Percentiles rank a stretch among this genome's conserved stretches.
Evolutionary conservation across 2,329 filamentous ascomycete species (phyloP).

Genomic region (Colletotrichum cuscutae): DNA sequence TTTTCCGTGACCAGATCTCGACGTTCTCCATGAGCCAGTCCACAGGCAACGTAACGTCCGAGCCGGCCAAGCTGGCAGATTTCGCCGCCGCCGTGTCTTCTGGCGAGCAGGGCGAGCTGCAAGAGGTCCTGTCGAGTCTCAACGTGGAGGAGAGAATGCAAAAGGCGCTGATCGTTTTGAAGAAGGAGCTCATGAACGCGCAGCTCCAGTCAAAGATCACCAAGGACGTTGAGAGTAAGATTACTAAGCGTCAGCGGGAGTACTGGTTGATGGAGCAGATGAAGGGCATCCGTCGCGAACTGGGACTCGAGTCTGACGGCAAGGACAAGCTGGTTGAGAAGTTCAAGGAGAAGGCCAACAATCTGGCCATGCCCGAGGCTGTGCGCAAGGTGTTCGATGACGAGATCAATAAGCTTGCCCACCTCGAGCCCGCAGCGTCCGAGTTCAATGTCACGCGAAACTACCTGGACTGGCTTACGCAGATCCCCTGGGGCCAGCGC

Average conservation of each 20-base stretch:
- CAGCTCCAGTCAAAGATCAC: slow-evolving; percentile 97
- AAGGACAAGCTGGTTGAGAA: slow-evolving; percentile 98
- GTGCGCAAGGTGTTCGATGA: slow-evolving; percentile 99
- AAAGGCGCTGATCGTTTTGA: slow-evolving; percentile 90
- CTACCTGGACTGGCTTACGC: slow-evolving; percentile 98
- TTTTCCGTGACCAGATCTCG: slow-evolving; percentile 97
- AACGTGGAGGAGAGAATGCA: slow-evolving; percentile 93
- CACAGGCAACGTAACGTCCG: slow-evolving; percentile 92
- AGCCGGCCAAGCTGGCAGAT: slow-evolving; percentile 94
- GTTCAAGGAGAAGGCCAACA: slow-evolving; percentile 94
- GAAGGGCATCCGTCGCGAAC: slow-evolving; percentile 96
- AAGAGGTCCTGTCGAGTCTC: slow-evolving; percentile 88
- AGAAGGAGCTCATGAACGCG: slow-evolving; percentile 98
- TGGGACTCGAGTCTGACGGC: slow-evolving; percentile 96
- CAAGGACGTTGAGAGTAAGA: slow-evolving; percentile 97
- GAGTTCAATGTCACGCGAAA: slow-evolving; percentile 99
- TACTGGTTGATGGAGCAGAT: slow-evolving; percentile 99
- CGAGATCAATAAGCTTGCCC: slow-evolving; percentile 95
- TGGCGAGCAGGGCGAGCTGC: slow-evolving; percentile 89
- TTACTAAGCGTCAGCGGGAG: slow-evolving; percentile 95
- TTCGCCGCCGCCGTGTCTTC: slow-evolving; percentile 98
- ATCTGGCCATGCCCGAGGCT: slow-evolving; percentile 94
- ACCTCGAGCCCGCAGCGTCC: slow-evolving; percentile 93
- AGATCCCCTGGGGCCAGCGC: slow-evolving; percentile 96
- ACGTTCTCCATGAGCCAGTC: slow-evolving; percentile 97